Evolutionary conservation across 2,329 filamentous ascomycete species (phyloP), one percentile per base, ranked within the genome.

Genomic region (Aureobasidium sp.): DNA sequence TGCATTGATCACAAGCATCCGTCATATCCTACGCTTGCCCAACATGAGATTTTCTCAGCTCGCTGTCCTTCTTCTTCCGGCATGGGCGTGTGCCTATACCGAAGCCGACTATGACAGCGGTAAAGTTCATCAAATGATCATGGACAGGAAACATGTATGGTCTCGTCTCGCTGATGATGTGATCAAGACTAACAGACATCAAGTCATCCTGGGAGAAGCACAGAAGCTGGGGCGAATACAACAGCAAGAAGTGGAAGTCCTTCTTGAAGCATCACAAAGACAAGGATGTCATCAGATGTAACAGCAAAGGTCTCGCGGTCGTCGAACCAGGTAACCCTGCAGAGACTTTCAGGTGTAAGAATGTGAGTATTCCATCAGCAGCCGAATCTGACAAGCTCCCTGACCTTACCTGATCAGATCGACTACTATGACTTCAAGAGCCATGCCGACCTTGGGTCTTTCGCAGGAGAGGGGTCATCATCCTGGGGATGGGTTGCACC

Each of bases 391-490:
- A 3, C 22, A 25, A 3, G 22, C 22, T 25, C 22, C 3, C 22
- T 25, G 22, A 25, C 22, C n/a, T 45, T 67, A 74, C 51, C 11
- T 5, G 12, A 4, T 11, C 37, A 55, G 51, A 76, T 83, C 14
- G 82, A 85, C 65, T 75, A 84, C 2, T 80, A 83, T 67, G 79
- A 82, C 66, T 85, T 85, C 71, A 71, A 81, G 48, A 78, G 76
- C 42, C 83, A 85, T 66, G 75, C 77, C 3, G 77, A 78, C 31
- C 76, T 85, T 1, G 83, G 82, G 6, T 81, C 79, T 65, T 71
- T 67, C 27, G 70, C 67, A 22, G 76, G 75, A 36, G 73, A 76
- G 52, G 77, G 77, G 8, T 77, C 75, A 17, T 77, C 74, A 2
- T 81, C 79, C 0, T 83, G 81, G 81, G 81, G 81, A 6, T 82